phyloP scores from a whole-genome alignment of 140 eudicot species.

The Ambrosia hybrid region DNA sequence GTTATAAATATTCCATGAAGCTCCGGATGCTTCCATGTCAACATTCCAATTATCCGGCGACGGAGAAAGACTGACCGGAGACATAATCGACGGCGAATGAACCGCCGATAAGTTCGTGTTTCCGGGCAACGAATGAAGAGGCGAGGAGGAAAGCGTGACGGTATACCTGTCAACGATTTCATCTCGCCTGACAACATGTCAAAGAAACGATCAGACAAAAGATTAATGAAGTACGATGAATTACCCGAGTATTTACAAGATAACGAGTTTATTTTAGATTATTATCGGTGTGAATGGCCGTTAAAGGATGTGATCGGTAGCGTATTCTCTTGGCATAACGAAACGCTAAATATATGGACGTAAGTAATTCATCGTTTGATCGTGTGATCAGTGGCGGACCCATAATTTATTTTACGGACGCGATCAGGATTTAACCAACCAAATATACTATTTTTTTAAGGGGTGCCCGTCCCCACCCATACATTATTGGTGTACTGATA shows the following conservation, averaged over 20 bases:
- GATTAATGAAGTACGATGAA: constrained; percentile 64
- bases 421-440: no score
- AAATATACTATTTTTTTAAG: no score
- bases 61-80: constrained; percentile 1
- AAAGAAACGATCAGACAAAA: constrained; percentile 35
- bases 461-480: no score
- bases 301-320: constrained; percentile 69
- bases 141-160: constrained; percentile 18
- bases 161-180: constrained; percentile 14
- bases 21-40: constrained; percentile 27
- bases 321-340: constrained; percentile 80
- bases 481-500: background rate
- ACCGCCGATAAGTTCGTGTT: constrained; percentile 25
- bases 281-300: constrained; percentile 93
- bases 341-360: constrained; percentile 95
- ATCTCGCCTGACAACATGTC: constrained; percentile 24
- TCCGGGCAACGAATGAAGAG: constrained; percentile 39
- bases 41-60: background rate
- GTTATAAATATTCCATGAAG: constrained; percentile 30
- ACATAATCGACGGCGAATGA: constrained; percentile 29
- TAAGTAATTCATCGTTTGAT: constrained; percentile 28
- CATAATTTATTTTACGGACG: no score
- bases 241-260: constrained; percentile 88
- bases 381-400: no score
- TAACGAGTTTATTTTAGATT: constrained; percentile 74